These are phyloP conservation scores for Teratosphaeria viscida DNA, from an alignment of 2,329 filamentous ascomycete genomes.

Conservation along the genomic window DNA sequence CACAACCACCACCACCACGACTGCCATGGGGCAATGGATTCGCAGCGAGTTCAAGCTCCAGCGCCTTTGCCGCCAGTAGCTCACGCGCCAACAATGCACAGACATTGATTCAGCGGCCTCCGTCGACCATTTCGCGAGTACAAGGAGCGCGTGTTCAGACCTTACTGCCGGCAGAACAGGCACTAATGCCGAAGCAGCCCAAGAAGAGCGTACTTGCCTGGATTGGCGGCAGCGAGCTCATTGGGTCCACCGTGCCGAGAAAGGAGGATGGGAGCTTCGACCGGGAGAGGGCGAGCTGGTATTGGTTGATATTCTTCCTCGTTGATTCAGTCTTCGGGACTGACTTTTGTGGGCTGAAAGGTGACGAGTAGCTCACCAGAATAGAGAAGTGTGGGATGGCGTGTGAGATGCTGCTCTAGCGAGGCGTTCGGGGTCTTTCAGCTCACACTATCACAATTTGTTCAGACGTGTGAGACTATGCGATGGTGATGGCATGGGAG, in stretches of 20 bases:
- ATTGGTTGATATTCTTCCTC: conserved; percentile 51
- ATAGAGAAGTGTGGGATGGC: not conserved
- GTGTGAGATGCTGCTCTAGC: not conserved
- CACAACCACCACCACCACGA: not conserved
- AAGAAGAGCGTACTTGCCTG: conserved; percentile 21
- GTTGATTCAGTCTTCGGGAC: conserved; percentile 48
- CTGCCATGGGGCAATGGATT: conserved; percentile 1
- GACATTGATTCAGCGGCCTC: not conserved
- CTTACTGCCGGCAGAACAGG: conserved; percentile 35
- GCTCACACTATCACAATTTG: not conserved
- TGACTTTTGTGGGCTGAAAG: conserved; percentile 50
- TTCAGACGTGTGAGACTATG: not conserved
- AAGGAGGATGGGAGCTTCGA: conserved; percentile 69
- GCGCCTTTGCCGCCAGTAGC: not conserved
- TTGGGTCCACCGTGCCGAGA: conserved; percentile 64
- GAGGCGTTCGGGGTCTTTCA: not conserved
- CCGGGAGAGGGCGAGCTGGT: conserved; percentile 51
- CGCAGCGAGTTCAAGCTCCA: not conserved
- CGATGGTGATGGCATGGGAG: no score
- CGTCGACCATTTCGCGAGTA: conserved; percentile 10
- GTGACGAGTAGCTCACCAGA: conserved; percentile 21
- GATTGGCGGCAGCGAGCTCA: conserved; percentile 45
- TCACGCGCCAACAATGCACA: not conserved
- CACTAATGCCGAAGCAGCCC: conserved; percentile 37
- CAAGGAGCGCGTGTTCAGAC: conserved; percentile 29